Conservation (phyloP, 345 rosid species). For the Brassica napus region DNA sequence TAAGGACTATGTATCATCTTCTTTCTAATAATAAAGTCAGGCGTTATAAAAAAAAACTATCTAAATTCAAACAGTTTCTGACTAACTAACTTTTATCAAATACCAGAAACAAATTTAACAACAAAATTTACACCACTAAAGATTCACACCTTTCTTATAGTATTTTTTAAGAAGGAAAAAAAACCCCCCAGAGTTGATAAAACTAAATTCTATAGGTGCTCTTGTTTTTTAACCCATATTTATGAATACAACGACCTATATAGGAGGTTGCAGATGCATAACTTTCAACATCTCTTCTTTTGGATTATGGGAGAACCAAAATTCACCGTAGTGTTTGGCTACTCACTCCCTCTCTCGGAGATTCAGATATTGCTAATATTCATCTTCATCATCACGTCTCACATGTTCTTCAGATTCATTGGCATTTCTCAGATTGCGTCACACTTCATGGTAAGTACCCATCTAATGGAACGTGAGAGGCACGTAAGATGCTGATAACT, state of each 20-base stretch:
- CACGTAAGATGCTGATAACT: background rate
- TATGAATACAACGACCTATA: constrained; percentile 26
- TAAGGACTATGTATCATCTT: no score
- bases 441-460: constrained; percentile 11
- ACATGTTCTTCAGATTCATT: constrained; percentile 29
- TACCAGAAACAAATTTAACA: background rate
- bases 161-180: background rate
- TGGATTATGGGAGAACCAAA: constrained; percentile 20
- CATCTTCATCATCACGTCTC: background rate
- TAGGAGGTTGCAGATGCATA: background rate
- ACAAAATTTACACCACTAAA: background rate
- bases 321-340: constrained; percentile 6
- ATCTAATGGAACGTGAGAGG: background rate
- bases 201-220: background rate
- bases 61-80: background rate
- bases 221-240: background rate
- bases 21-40: no score
- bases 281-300: constrained; percentile 9
- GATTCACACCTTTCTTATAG: background rate
- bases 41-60: no score
- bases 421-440: constrained; percentile 26
- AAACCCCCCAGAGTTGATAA: background rate
- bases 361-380: constrained; percentile 24
- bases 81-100: background rate
- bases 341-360: constrained; percentile 36